phyloP scores from a whole-genome alignment of 2,329 filamentous ascomycete genomes.

The Microdochium paspali region DNA sequence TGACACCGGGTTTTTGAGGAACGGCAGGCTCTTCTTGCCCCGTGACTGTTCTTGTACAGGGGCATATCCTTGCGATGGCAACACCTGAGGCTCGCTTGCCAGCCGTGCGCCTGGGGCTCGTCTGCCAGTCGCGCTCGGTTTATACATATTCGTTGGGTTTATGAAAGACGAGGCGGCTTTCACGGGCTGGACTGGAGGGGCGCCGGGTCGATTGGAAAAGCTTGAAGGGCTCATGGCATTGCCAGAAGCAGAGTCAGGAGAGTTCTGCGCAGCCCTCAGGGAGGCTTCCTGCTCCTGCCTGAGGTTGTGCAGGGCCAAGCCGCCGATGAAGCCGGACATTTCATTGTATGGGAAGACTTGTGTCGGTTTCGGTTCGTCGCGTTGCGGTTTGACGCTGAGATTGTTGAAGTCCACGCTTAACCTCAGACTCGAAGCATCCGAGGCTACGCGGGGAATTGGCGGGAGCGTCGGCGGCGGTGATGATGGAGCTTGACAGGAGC shows the following conservation, averaged over 20 bases:
- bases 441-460: conserved; percentile 25
- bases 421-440: conserved; percentile 4
- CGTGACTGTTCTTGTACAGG: conserved; percentile 29
- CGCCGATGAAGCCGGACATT: conserved; percentile 43
- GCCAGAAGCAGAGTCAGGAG: not conserved
- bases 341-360: conserved; percentile 23
- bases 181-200: conserved; percentile 15
- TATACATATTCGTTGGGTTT: conserved; percentile 38
- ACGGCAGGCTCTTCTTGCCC: conserved; percentile 44
- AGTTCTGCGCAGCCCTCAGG: conserved; percentile 6
- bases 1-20: conserved; percentile 51
- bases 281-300: conserved; percentile 26
- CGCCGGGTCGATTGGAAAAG: conserved; percentile 14
- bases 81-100: conserved; percentile 23
- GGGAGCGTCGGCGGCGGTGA: conserved; percentile 27
- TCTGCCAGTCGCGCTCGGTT: conserved; percentile 24
- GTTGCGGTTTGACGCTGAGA: not conserved
- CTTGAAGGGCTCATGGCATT: conserved; percentile 13
- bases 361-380: conserved; percentile 18
- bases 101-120: conserved; percentile 31
- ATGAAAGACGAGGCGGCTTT: conserved; percentile 33
- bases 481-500: conserved; percentile 28
- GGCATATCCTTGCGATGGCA: conserved; percentile 14
- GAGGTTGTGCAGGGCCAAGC: conserved; percentile 42
- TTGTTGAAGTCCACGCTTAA: conserved; percentile 1